Evolutionary conservation across 306 rosid genomes (phyloP), one percentile per base, ranked within the genome.

Genomic region (Trichosanthes truncata): DNA sequence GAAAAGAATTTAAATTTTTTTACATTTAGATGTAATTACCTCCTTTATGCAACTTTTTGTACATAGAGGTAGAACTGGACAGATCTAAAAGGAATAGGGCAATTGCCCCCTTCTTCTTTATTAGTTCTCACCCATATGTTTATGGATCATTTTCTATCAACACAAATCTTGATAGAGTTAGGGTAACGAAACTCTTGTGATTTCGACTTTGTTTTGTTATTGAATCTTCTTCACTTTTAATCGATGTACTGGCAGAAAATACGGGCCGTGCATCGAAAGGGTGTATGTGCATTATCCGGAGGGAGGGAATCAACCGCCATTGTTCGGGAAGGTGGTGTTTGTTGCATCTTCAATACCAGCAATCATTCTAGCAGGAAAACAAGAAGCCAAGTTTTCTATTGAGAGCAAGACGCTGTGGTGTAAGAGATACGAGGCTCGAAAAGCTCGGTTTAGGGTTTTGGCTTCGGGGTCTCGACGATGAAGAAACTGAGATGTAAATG

Each of bases 271-370:
- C 4, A 81, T 90, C 56, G 85, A 85, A 57, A 85, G 78, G 68
- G 85, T 88, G 10, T 43, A 26, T 2, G 21, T 86, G 10, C 84
- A 77, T 26, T 18, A 23, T 2, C 23, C n/a, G 6, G 36, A 40
- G n/a, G 20, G 65, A 6, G 52, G 4, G 26, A 43, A 52, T 3
- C 15, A 21, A 4, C 66, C 75, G 23, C 78, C 87, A 51, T 25
- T 65, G 17, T 79, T 82, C 40, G 91, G 85, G 5, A 88, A 82
- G 71, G 87, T 88, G 38, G 61, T 87, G 5, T 87, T 87, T 52
- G 65, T 45, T 8, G 73, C 80, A 18, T 57, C 84, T 6, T 23
- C 53, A 6, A 23, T 78, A 8, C 67, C 82, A 18, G 80, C 74
- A 9, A 5, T 53, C 7, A 57, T 87, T 6, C 36, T 87, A 41